Percentiles rank a stretch among this genome's conserved stretches.
phyloP scores from a whole-genome alignment of 371 early-diverging fungal species.

The Dichotomocladium elegans region DNA sequence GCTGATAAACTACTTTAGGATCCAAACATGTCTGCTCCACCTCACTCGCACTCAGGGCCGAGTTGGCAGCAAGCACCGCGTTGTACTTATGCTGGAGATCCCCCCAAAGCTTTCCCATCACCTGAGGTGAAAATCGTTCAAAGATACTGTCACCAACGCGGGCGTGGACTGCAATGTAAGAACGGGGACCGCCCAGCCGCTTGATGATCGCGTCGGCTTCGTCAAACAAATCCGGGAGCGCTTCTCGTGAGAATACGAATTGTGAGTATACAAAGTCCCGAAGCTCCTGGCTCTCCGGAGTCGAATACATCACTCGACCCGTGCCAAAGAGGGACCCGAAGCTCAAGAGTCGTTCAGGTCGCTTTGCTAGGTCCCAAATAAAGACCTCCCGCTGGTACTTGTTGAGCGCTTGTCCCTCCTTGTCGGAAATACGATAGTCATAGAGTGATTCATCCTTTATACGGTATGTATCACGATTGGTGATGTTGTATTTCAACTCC shows the following conservation, averaged over 20 bases:
- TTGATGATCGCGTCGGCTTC: constrained; percentile 45
- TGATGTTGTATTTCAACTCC: constrained; percentile 19
- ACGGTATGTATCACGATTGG: constrained; percentile 18
- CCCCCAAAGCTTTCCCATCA: constrained; percentile 23
- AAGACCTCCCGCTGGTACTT: constrained; percentile 39
- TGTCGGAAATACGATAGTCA: constrained; percentile 48
- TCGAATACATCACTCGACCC: constrained; percentile 43
- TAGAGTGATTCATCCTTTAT: constrained; percentile 41
- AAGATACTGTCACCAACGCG: constrained; percentile 55
- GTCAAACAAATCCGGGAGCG: constrained; percentile 28
- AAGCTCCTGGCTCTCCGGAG: constrained; percentile 28
- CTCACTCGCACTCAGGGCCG: background rate
- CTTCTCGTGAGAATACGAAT: constrained; percentile 29
- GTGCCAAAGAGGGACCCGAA: constrained; percentile 61
- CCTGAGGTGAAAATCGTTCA: constrained; percentile 28
- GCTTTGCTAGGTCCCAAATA: constrained; percentile 34
- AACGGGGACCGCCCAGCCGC: constrained; percentile 45
- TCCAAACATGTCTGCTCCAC: background rate
- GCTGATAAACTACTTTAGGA: background rate
- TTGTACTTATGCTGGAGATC: constrained; percentile 28
- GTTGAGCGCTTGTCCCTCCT: constrained; percentile 15
- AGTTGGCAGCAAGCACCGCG: constrained; percentile 13
- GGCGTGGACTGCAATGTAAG: constrained; percentile 48
- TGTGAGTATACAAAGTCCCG: constrained; percentile 18
- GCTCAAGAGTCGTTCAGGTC: constrained; percentile 41